Evolutionary conservation across 2,329 filamentous ascomycete species (phyloP), one percentile per base, ranked within the genome.

Genomic region (Trichoderma sp.): DNA sequence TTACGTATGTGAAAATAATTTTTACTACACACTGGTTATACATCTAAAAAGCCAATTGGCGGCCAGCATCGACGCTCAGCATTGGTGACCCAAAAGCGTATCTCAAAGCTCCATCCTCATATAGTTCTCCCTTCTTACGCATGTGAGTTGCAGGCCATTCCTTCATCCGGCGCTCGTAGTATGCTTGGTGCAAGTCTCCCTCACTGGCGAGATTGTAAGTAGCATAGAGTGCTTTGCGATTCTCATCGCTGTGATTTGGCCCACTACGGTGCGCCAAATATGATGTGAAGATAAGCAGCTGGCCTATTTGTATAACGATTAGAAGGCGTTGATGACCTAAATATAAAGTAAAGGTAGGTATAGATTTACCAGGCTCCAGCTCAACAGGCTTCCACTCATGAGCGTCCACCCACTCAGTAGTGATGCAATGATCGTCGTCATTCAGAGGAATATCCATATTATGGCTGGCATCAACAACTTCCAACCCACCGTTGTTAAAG

Each of bases 381-480:
- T 63, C 60, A 63, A 55, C 60, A 3, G 60, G 60, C 47, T 27
- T 63, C 60, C 60, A 63, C 16, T 63, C 60, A 37, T 63, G 60
- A 14, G 47, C 27, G 21, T 37, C n/a, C 8, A 63, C 47, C 60
- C 60, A 63, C 31, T 63, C 60, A 29, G 27, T 1, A 1, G 60
- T 14, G 47, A 63, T 63, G 16, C 43, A 53, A 21, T 53, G 60
- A 13, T 63, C 60, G 2, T 63, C 47, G 14, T 14, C 60, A 3
- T 55, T 55, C n/a, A 63, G 60, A n/a, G 60, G 60, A 27, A 63
- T 63, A 14, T 63, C 47, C 60, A 63, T 55, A 21, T 40, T 29
- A 29, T 63, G 60, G 21, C 60, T 63, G 14, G 60, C 60, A 55
- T 63, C 60, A 29, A 63, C 60, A 19, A 63, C 60, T 27, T 63